Conservation (phyloP, 768 basidiomycete species). For the Lactarius deliciosus region DNA sequence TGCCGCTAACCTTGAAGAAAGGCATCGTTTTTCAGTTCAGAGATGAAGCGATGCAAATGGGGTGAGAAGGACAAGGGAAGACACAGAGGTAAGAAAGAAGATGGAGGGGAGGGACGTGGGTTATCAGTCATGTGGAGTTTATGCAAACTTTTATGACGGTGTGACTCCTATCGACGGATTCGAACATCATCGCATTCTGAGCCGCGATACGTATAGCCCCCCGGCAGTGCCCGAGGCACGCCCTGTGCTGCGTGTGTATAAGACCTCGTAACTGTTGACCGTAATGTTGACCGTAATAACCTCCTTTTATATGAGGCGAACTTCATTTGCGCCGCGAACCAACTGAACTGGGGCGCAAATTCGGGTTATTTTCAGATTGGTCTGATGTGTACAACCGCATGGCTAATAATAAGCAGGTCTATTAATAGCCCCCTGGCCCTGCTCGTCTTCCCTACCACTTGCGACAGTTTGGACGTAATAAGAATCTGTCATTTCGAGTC, state of each 20-base stretch:
- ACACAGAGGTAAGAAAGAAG: background rate
- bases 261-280: too few species aligned
- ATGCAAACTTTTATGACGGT: background rate
- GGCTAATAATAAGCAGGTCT: background rate
- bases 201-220: too few species aligned
- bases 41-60: background rate
- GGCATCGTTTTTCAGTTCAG: background rate
- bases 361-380: background rate
- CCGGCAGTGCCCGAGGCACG: too few species aligned
- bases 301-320: background rate
- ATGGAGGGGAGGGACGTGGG: background rate
- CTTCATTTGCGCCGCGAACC: background rate
- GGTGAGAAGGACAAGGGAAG: background rate
- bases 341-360: background rate
- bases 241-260: too few species aligned
- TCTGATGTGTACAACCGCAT: background rate
- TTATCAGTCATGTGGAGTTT: background rate
- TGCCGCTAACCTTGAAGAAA: background rate
- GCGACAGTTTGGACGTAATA: background rate
- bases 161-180: background rate
- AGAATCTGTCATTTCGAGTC: background rate
- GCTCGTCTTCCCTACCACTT: too few species aligned
- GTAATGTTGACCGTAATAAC: background rate
- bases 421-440: background rate
- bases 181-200: background rate